Conservation (phyloP, 2,329 filamentous ascomycete species). For the Tolypocladium sp. region DNA sequence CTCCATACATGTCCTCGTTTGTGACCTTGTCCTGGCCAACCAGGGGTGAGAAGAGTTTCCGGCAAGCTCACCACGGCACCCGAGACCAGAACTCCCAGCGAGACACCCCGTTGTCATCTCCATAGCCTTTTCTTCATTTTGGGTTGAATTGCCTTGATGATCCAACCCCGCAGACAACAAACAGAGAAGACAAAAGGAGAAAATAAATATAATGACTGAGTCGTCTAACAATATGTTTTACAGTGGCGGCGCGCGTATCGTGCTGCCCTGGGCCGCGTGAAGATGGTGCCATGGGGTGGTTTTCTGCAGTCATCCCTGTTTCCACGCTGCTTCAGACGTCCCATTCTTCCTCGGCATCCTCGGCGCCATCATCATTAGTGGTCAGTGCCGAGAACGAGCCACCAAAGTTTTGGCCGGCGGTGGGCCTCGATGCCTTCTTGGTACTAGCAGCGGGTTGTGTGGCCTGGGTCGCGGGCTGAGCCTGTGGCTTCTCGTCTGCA, state of each 20-base stretch:
- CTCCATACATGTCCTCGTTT: not conserved
- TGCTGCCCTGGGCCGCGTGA: not conserved
- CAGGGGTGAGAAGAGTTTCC: not conserved
- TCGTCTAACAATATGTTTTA: conserved; percentile 1
- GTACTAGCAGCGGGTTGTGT: conserved; percentile 17
- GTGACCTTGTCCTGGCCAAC: not conserved
- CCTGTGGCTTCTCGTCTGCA: conserved; percentile 21
- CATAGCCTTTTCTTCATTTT: not conserved
- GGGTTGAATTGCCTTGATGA: conserved; percentile 9
- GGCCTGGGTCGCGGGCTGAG: conserved; percentile 18
- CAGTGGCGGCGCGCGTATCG: not conserved
- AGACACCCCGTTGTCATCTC: not conserved
- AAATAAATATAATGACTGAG: conserved; percentile 5
- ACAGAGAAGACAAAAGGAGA: conserved; percentile 9
- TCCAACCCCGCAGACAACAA: conserved; percentile 11
- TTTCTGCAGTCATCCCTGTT: not conserved
- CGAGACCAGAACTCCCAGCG: not conserved
- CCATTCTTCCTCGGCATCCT: conserved; percentile 40
- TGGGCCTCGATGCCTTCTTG: conserved; percentile 19
- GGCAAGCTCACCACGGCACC: not conserved
- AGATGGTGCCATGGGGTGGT: not conserved
- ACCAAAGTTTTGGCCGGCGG: conserved; percentile 26
- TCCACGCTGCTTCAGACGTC: conserved; percentile 29
- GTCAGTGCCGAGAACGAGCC: conserved; percentile 42
- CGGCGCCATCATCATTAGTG: conserved; percentile 27